Percentiles rank a stretch among this genome's conserved stretches.
Conservation (phyloP, 176 grass and related monocot genomes). For the Thinopyrum elongatum region DNA sequence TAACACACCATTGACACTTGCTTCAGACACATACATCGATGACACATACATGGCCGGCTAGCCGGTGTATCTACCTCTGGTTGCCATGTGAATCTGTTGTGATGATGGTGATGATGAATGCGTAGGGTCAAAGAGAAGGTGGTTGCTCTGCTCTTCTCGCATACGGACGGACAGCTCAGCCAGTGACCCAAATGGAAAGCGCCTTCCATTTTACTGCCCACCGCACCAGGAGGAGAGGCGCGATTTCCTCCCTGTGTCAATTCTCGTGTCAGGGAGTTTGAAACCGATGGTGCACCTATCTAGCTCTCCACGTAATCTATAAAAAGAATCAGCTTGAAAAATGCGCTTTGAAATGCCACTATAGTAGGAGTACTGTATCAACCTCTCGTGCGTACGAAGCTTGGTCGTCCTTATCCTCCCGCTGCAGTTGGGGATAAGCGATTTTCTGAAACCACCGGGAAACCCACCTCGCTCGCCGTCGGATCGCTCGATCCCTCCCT, state of each 20-base stretch:
- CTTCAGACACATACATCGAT: no score
- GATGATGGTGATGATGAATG: not conserved
- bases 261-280: not conserved
- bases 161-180: not conserved
- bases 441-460: no score
- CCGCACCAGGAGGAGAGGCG: not conserved
- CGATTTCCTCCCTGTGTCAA: not conserved
- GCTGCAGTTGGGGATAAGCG: no score
- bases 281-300: not conserved
- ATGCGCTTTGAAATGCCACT: not conserved
- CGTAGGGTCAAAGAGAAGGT: slow-evolving; percentile 34
- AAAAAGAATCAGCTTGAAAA: not conserved
- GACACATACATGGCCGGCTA: not conserved
- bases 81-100: slow-evolving; percentile 11
- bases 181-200: slow-evolving; percentile 11
- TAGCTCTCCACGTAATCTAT: not conserved
- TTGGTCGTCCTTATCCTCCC: no score
- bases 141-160: not conserved
- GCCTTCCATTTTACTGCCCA: not conserved
- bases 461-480: no score
- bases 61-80: slow-evolving; percentile 4
- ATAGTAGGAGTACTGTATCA: not conserved
- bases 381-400: no score
- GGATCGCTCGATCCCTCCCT: no score
- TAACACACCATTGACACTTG: not conserved